Percentiles rank a stretch among this genome's conserved stretches.
Evolutionary conservation across 139 green algal species (phyloP).

Genomic region (Volvox reticuliferus): DNA sequence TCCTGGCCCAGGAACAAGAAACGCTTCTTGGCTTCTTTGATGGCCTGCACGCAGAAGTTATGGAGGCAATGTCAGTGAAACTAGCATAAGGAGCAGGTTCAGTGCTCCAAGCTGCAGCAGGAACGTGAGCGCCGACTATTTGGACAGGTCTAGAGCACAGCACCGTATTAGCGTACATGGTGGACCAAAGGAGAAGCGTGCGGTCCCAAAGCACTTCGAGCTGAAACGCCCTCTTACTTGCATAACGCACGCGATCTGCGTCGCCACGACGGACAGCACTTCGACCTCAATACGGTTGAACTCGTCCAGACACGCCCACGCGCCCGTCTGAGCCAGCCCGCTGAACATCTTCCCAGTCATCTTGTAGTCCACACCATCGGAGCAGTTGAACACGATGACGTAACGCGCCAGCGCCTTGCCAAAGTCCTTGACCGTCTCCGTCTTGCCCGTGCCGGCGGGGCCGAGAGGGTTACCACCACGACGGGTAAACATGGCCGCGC

Average conservation of each 20-base stretch:
- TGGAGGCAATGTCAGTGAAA: no score
- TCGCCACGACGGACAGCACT: conserved; percentile 88
- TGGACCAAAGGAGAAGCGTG: no score
- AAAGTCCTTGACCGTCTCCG: conserved; percentile 84
- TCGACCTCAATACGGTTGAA: conserved; percentile 94
- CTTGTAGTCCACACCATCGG: conserved; percentile 88
- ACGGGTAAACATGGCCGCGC: conserved; percentile 83
- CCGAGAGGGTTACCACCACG: conserved; percentile 83
- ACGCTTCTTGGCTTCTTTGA: conserved; percentile 82
- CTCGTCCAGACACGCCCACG: conserved; percentile 90
- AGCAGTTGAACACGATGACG: conserved; percentile 93
- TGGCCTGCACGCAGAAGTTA: conserved; percentile 63
- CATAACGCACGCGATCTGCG: conserved; percentile 87
- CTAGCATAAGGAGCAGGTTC: no score
- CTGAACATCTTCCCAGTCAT: conserved; percentile 91
- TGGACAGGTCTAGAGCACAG: no score
- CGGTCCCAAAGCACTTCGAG: no score
- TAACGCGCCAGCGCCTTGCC: conserved; percentile 87
- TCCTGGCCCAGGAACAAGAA: conserved; percentile 87
- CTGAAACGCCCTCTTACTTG: conserved; percentile 39
- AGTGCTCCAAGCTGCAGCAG: no score
- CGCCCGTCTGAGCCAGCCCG: conserved; percentile 86
- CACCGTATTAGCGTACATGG: no score
- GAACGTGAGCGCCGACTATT: no score
- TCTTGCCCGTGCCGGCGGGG: conserved; percentile 87